Conservation (phyloP, 2,329 filamentous ascomycete genomes). For the Colletotrichum aenigma region DNA sequence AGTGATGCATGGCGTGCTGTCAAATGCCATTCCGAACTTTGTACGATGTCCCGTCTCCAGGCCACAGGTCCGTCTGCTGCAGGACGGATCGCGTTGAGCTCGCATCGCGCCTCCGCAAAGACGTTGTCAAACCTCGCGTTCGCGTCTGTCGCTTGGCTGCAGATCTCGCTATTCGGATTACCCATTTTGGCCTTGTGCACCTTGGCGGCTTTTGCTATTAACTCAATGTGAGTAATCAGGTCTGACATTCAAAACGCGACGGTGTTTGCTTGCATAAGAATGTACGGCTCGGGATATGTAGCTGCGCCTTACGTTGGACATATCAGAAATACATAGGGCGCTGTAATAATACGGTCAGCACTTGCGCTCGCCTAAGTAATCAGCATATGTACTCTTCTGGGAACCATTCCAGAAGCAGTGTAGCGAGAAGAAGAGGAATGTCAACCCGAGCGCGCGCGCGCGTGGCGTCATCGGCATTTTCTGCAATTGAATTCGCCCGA, state of each 20-base stretch:
- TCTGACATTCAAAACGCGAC: background rate
- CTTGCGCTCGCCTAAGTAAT: background rate
- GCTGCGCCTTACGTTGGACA: background rate
- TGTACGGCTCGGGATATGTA: background rate
- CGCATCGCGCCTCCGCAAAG: background rate
- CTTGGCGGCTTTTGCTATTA: background rate
- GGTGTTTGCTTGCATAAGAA: background rate
- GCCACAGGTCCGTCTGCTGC: background rate
- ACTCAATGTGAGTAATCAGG: background rate
- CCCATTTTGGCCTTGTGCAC: background rate
- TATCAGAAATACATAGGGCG: background rate
- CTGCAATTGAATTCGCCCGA: background rate
- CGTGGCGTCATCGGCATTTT: background rate
- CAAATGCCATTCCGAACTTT: background rate
- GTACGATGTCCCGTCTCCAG: background rate
- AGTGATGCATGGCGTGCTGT: background rate
- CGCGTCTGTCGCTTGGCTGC: background rate
- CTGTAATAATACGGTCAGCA: background rate
- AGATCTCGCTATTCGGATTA: background rate
- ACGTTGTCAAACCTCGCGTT: background rate
- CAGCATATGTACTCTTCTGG: background rate
- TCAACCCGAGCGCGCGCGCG: background rate
- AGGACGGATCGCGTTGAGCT: background rate
- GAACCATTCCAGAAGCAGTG: background rate
- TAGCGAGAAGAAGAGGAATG: background rate